Base-by-base conservation (phyloP, 768 basidiomycete species). In the Tulasnella sp. region DNA sequence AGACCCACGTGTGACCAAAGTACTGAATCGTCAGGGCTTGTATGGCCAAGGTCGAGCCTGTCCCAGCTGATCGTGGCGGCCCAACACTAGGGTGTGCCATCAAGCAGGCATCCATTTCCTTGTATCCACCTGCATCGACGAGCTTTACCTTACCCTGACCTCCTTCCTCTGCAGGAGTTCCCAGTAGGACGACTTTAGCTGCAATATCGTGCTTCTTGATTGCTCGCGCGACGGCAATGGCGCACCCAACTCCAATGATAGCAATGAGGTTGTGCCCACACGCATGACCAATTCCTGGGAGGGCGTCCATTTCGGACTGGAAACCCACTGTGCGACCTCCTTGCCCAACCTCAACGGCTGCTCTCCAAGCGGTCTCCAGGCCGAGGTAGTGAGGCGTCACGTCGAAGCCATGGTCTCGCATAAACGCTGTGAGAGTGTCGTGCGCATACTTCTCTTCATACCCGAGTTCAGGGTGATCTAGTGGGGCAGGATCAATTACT, bases 1-100 rank as follows among this genome's bases (percentile, higher is more conserved):
- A 29, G 44, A 85, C 88, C 79, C 81, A 92, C 93, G 92, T 91
- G 81, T 92, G 92, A 3, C 93, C 93, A 70, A 83, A 84, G 81
- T 90, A 94, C 83, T 93, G 91, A 3, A 91, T 90, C 3, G 85
- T 82, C 15, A 93, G 80, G 13, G 88, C 85, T 76, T 90, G 86
- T n/a, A 93, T 79, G 2, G 93, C 92, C 5, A 61, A 80, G 80
- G 86, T 89, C 79, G 89, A 86, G 70, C 87, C 89, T 51, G 94
- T 85, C 79, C 90, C 92, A 48, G 91, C 88, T 4, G 90, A 91
- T 7, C 88, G 87, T 5, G 89, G 86, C 1, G 92, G 92, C 0
- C 94, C 93, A n/a, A 93, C 91, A 55, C 91, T 92, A 20, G 94
- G 92, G 80, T 93, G 93, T 91, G 94, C 91, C 93, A 94, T 93